A percentile compares a stretch with the other conserved stretches of the same genome.
Conservation (phyloP, 805 yeast species). For the Teunomyces panamensis region DNA sequence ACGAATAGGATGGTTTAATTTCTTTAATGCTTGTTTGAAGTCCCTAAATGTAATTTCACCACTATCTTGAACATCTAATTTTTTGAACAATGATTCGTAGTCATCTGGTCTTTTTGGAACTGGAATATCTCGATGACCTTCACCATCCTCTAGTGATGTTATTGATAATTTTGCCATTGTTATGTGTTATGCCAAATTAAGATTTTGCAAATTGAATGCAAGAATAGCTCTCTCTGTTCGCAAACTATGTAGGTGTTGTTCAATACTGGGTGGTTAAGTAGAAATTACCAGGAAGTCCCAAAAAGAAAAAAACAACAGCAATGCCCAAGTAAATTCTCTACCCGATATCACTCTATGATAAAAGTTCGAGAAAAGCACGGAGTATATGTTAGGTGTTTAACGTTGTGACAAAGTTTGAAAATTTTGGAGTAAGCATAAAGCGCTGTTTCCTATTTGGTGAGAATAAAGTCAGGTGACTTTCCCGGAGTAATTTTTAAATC, state of each 20-base stretch:
- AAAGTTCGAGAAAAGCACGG: neutral
- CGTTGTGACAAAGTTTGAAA: neutral
- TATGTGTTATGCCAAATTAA: neutral
- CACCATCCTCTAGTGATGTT: neutral
- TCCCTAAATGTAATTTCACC: constrained; percentile 51
- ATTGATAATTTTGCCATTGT: neutral
- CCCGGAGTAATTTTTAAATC: neutral
- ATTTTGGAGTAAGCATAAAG: constrained; percentile 3
- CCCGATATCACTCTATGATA: neutral
- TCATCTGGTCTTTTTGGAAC: constrained; percentile 18
- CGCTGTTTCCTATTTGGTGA: constrained; percentile 3
- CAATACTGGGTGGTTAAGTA: neutral
- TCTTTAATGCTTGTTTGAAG: constrained; percentile 44
- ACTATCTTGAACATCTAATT: constrained; percentile 35
- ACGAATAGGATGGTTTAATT: constrained; percentile 61
- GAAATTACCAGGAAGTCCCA: neutral
- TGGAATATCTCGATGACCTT: neutral
- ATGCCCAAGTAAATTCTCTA: neutral
- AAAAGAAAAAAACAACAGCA: neutral
- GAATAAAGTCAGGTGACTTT: neutral
- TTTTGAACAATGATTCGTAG: constrained; percentile 31
- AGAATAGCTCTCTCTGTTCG: neutral
- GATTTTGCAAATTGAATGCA: neutral
- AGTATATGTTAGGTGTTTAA: neutral
- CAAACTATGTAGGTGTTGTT: neutral